These are phyloP conservation scores for Pterocarpus santalinus DNA, from an alignment of 306 rosid genomes.

Conservation along the genomic window DNA sequence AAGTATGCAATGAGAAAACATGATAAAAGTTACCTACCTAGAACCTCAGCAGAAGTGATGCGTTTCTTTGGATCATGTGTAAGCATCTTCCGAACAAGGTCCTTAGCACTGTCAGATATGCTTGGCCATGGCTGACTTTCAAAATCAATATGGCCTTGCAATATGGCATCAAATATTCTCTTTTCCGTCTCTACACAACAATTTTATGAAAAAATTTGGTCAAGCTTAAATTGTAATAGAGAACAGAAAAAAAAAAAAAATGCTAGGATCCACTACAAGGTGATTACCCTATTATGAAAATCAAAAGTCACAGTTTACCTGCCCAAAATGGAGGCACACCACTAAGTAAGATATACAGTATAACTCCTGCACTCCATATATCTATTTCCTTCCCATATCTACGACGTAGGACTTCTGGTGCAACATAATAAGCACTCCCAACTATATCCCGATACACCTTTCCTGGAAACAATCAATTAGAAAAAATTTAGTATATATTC, in stretches of 20 bases:
- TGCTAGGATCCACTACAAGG: constrained; percentile 8
- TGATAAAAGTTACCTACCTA: constrained; percentile 59
- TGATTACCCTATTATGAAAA: neutral
- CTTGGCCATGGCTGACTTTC: constrained; percentile 84
- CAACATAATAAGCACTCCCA: constrained; percentile 93
- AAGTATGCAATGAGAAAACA: neutral
- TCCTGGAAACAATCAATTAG: constrained; percentile 57
- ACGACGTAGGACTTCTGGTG: constrained; percentile 84
- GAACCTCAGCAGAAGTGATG: constrained; percentile 77
- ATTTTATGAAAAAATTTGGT: constrained; percentile 29
- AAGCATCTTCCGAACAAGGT: constrained; percentile 80
- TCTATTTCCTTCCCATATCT: constrained; percentile 86
- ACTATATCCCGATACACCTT: constrained; percentile 79
- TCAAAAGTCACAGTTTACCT: constrained; percentile 57
- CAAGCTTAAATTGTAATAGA: constrained; percentile 3
- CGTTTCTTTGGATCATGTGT: constrained; percentile 84
- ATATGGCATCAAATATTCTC: constrained; percentile 88
- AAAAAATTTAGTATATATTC: neutral
- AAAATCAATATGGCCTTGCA: constrained; percentile 82
- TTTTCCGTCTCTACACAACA: constrained; percentile 74
- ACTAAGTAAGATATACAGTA: constrained; percentile 79
- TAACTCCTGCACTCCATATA: constrained; percentile 92
- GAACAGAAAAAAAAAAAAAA: neutral
- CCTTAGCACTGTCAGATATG: constrained; percentile 87
- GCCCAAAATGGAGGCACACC: constrained; percentile 99